These are phyloP conservation scores for Neodidymelliopsis sp. DNA, from an alignment of 2,329 filamentous ascomycete species.

Conservation along the genomic window DNA sequence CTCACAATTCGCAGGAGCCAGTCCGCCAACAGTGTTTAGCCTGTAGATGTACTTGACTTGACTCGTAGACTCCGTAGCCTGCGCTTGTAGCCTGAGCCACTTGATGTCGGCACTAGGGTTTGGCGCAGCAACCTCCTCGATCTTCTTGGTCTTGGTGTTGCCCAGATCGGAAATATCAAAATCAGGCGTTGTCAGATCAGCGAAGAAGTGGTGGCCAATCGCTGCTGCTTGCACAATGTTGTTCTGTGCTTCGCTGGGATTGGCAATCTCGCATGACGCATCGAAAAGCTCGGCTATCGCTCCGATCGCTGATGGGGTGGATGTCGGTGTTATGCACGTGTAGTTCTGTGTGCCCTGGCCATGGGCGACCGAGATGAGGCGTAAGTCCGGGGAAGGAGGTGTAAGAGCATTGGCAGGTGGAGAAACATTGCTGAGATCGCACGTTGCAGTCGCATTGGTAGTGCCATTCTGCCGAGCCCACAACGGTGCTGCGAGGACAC, in stretches of 20 bases:
- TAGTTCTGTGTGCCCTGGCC: slow-evolving; percentile 62
- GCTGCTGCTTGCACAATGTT: slow-evolving; percentile 33
- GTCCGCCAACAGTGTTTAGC: slow-evolving; percentile 81
- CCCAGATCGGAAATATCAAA: slow-evolving; percentile 78
- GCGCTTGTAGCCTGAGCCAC: slow-evolving; percentile 76
- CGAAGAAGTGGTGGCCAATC: slow-evolving; percentile 81
- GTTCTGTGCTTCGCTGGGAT: slow-evolving; percentile 29
- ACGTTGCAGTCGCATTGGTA: slow-evolving; percentile 19
- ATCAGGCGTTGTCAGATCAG: slow-evolving; percentile 72
- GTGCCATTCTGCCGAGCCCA: slow-evolving; percentile 27
- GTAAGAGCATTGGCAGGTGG: slow-evolving; percentile 40
- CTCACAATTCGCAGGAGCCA: slow-evolving; percentile 73
- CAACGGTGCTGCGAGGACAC: slow-evolving; percentile 33
- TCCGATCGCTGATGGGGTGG: slow-evolving; percentile 50
- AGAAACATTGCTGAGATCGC: slow-evolving; percentile 31
- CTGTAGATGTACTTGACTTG: slow-evolving; percentile 78
- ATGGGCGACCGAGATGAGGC: slow-evolving; percentile 55
- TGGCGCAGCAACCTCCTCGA: slow-evolving; percentile 69
- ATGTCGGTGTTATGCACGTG: slow-evolving; percentile 48
- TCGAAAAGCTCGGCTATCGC: slow-evolving; percentile 50
- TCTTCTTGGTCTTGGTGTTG: slow-evolving; percentile 72
- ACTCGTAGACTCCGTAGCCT: slow-evolving; percentile 40
- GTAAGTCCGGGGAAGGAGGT: slow-evolving; percentile 33
- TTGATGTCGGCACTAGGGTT: slow-evolving; percentile 65
- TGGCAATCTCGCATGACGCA: slow-evolving; percentile 31